Base-by-base conservation (phyloP, 2,329 filamentous ascomycete species). In the Tolypocladium paradoxum region DNA sequence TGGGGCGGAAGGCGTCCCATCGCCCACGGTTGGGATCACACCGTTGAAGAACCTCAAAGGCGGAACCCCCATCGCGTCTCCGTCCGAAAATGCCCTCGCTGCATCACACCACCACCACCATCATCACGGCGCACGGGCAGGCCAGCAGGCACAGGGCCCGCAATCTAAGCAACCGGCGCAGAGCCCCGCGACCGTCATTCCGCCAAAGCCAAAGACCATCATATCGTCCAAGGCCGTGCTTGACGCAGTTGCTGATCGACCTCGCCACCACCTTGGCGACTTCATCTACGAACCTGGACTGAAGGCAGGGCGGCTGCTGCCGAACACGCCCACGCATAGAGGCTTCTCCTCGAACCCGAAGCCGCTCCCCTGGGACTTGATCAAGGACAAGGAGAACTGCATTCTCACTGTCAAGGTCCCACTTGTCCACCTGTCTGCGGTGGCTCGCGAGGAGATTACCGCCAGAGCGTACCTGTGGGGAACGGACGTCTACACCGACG, bases 401-500 rank as follows among this genome's bases (percentile, higher is more conserved):
- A 95, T 88, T 0, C 83, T 95, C 57, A 96, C 90, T 0, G 79
- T 99, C 56, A 89, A 93, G 61, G 84, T 99, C 7, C 87, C 91
- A 2, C 83, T 87, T 31, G 81, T 87, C 48, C 90, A 93, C 62
- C 74, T 99, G 8, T 81, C 81, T 9, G 69, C 82, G 0, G 71
- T 76, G 8, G 81, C 87, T 27, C 80, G 92, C 33, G 88, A 93
- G 65, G 88, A 95, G 59, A 91, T 97, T 50, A 95, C 90, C 12
- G 73, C 82, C 8, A 81, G 89, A 35, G 81, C 87, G 22, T 88
- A 88, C 8, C 68, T 99, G 0, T 99, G 92, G 91, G 93, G 93
- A 1, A 93, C 90, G 0, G 91, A 95, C 37, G 80, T 99, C 7
- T 97, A 97, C 65, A 95, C 90, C 0, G 93, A 99, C 61, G 93